Evolutionary conservation across 257 asterid genomes (phyloP), one percentile per base, ranked within the genome.

Genomic region (Solanum sitiens): DNA sequence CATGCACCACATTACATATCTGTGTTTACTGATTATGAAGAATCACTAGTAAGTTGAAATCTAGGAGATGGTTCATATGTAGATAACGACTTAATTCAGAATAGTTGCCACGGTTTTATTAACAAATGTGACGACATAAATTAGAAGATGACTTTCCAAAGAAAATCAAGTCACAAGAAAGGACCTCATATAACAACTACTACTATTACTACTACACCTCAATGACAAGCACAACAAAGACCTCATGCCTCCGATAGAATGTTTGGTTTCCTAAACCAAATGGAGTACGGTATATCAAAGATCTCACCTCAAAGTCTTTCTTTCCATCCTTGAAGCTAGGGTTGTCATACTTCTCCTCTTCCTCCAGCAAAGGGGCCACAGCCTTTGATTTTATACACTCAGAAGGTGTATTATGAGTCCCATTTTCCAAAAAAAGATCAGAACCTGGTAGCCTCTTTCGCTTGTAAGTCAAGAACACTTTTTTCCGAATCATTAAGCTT

Each of bases 391-490:
- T 87, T 40, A 87, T 70, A 84, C 84, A 70, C 84, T 83, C 88
- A 2, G 77, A 68, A 6, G 89, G 82, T 70, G 67, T 56, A 89
- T 89, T 89, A 68, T 89, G 83, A 71, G 70, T 76, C 79, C 86
- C 87, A 88, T 87, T 83, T 87, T 79, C 30, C 79, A 21, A 86
- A 83, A 86, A 76, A 90, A 76, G 85, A 74, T 88, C 91, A 27
- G 86, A 86, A 86, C 92, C 87, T 23, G 91, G 90, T 21, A 84
- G 89, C 84, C 95, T 89, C 91, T 89, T 93, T 86, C 98, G 89
- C 92, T 93, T 94, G 92, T 95, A 95, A 32, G 98, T 95, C 87
- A 95, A 63, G 88, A 94, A 88, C 87, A 91, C 89, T 85, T 92
- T 91, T 82, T 91, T 89, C 37, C 90, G 93, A 94, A 92, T 90